A percentile compares a stretch with the other conserved stretches of the same genome.
phyloP scores from a whole-genome alignment of 1,284 basidiomycete species.

The Irpex rosettiformis region DNA sequence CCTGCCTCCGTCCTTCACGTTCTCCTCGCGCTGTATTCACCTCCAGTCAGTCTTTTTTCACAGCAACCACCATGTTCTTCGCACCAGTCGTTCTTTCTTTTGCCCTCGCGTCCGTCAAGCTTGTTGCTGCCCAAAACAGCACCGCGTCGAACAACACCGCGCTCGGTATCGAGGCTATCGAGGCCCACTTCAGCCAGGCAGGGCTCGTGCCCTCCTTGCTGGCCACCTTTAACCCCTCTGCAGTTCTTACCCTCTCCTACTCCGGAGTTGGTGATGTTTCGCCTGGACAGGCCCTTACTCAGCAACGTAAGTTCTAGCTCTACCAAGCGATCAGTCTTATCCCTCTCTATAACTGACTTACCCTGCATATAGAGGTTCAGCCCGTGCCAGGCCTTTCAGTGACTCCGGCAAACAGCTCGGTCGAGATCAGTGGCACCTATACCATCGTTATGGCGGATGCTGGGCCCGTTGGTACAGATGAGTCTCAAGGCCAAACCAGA shows the following conservation, averaged over 20 bases:
- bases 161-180: slow-evolving; percentile 47
- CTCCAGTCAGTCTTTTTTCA: slow-evolving; percentile 1
- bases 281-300: slow-evolving; percentile 57
- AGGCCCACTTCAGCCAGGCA: slow-evolving; percentile 59
- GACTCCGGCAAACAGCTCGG: slow-evolving; percentile 43
- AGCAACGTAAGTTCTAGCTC: slow-evolving; percentile 44
- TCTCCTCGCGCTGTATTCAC: background rate
- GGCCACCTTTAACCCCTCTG: slow-evolving; percentile 52
- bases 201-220: slow-evolving; percentile 58
- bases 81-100: slow-evolving; percentile 13
- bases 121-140: slow-evolving; percentile 37
- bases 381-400: slow-evolving; percentile 48
- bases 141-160: slow-evolving; percentile 26
- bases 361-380: slow-evolving; percentile 42
- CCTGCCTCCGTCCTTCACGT: slow-evolving; percentile 3
- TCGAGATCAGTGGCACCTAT: slow-evolving; percentile 42
- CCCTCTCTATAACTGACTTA: background rate
- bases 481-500: slow-evolving; percentile 54
- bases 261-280: slow-evolving; percentile 44
- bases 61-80: slow-evolving; percentile 7
- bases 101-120: slow-evolving; percentile 30
- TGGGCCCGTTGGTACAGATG: slow-evolving; percentile 53
- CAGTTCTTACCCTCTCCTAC: slow-evolving; percentile 51
- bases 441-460: slow-evolving; percentile 76
- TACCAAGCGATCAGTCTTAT: background rate